These are phyloP conservation scores for Tephrocybe sp. DNA, from an alignment of 768 basidiomycete genomes.

Conservation along the genomic window DNA sequence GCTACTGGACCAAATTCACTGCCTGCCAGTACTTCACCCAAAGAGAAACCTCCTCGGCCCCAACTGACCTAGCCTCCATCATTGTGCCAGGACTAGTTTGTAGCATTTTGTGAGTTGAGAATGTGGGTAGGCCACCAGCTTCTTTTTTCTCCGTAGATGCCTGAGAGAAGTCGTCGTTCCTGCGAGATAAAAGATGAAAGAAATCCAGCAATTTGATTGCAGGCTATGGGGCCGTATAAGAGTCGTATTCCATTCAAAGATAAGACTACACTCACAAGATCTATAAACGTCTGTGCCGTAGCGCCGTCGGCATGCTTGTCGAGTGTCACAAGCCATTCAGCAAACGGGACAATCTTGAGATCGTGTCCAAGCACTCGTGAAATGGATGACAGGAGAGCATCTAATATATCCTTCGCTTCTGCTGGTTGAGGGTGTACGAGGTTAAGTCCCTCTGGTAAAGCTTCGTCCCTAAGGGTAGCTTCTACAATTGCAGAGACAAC, in stretches of 20 bases:
- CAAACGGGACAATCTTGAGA: constrained; percentile 17
- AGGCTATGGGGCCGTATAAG: constrained; percentile 3
- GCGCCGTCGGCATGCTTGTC: constrained; percentile 9
- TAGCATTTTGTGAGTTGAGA: constrained; percentile 2
- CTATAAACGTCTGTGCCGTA: constrained; percentile 7
- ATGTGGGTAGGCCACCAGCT: background rate
- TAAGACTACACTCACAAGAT: constrained; percentile 13
- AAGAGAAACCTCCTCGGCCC: background rate
- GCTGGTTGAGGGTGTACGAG: constrained; percentile 34
- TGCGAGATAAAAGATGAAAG: constrained; percentile 8
- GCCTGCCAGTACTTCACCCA: constrained; percentile 7
- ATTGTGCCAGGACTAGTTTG: background rate
- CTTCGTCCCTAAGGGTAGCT: constrained; percentile 20
- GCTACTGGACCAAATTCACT: background rate
- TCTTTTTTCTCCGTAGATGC: background rate
- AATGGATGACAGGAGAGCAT: constrained; percentile 8
- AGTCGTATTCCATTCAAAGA: background rate
- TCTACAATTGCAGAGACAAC: constrained; percentile 30
- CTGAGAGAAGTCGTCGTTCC: background rate
- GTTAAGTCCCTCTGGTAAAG: constrained; percentile 24
- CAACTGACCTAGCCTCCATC: background rate
- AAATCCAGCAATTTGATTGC: constrained; percentile 16
- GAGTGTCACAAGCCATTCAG: constrained; percentile 20
- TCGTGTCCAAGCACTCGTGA: constrained; percentile 3
- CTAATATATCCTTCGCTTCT: constrained; percentile 26